phyloP scores from a whole-genome alignment of 169 alveolate genomes.

The Cryptosporidium sp. region DNA sequence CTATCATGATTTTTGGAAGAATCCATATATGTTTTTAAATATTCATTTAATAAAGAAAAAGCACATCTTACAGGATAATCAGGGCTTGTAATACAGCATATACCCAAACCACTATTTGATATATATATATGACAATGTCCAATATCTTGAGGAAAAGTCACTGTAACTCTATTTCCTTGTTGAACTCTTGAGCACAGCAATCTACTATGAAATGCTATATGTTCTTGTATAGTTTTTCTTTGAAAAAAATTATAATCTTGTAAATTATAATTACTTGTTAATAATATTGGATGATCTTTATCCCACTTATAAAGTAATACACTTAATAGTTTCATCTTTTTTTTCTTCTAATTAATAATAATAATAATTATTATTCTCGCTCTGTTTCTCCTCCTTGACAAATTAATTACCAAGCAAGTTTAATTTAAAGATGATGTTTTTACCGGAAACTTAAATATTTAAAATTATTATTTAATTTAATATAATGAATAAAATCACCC shows the following conservation, averaged over 20 bases:
- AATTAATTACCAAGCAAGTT: no score
- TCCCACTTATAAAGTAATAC: constrained; percentile 86
- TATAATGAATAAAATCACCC: background rate
- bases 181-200: constrained; percentile 86
- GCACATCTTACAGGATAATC: constrained; percentile 89
- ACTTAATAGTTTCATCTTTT: constrained; percentile 83
- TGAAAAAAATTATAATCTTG: constrained; percentile 81
- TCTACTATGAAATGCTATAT: constrained; percentile 83
- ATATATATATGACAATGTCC: constrained; percentile 83
- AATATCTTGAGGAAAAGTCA: constrained; percentile 87
- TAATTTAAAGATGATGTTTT: background rate
- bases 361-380: background rate
- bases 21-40: constrained; percentile 56
- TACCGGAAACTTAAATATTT: background rate
- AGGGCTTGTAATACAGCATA: constrained; percentile 80
- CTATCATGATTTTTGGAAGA: background rate
- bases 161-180: constrained; percentile 87
- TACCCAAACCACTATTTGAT: constrained; percentile 79
- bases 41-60: constrained; percentile 80
- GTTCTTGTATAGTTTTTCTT: constrained; percentile 84
- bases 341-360: background rate
- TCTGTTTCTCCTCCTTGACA: background rate
- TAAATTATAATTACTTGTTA: constrained; percentile 78
- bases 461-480: no score
- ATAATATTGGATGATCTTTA: constrained; percentile 84